Evolutionary conservation across 305 asterid species (phyloP), one percentile per base, ranked within the genome.

Genomic region (Fraxinus xanthoxyloides): DNA sequence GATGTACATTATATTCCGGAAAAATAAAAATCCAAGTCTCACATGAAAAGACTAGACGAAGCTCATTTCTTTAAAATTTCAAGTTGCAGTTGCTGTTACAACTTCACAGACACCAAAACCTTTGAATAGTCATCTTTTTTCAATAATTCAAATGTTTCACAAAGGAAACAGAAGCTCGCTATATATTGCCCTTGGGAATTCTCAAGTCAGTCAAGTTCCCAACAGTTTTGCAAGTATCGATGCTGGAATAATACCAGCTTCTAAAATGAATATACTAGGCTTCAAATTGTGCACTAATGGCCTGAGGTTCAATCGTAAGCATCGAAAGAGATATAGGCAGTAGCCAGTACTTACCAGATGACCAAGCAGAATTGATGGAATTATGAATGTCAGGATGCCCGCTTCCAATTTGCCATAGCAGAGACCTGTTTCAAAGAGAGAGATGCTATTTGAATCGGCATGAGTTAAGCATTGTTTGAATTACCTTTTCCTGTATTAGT

Each of bases 381-480:
- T 92, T 85, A 94, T 89, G 87, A 94, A 92, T 76, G 98, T 89
- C 86, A 94, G 82, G 34, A 87, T 36, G 63, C 91, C 95, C 78
- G 98, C 98, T 90, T 94, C 98, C 88, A 93, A 82, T 88, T 95
- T 95, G 80, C 99, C 98, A 85, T 95, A 95, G 92, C 98, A 95
- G 73, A 95, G 94, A 72, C 99, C 97, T 95, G 87, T 70, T 75
- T 54, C 75, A 86, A 51, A 51, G 61, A 51, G 61, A 51, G 8
- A 17, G 0, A 51, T 51, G 23, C 61, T 51, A 51, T 51, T 51
- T 51, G 23, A 51, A 51, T 51, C 8, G 2, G 61, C 61, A 17
- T 17, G 23, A 17, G 61, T 17, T 17, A 17, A n/a, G 61, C 61
- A 17, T 17, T 15, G 1, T 48, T 46, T 34, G 19, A 46, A 46